Evolutionary conservation across 2,329 filamentous ascomycete genomes (phyloP).

Genomic region (Fusarium pseudonygamai): DNA sequence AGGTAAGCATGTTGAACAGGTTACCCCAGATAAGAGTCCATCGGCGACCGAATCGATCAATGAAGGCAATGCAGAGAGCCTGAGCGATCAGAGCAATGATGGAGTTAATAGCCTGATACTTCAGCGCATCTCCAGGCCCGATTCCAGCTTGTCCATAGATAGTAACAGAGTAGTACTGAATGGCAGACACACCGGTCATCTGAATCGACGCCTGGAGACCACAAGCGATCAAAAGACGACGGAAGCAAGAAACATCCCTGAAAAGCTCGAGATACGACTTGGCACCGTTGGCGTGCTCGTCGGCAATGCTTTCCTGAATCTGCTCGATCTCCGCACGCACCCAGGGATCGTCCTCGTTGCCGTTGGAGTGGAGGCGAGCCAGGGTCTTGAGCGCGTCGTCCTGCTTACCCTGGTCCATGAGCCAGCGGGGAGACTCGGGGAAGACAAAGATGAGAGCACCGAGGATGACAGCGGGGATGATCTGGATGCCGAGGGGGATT

Average conservation of each 20-base stretch:
- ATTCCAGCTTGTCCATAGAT: constrained; percentile 72
- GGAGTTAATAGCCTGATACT: constrained; percentile 78
- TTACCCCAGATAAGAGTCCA: constrained; percentile 79
- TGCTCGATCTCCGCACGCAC: constrained; percentile 77
- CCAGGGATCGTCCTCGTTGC: constrained; percentile 72
- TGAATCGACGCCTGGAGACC: constrained; percentile 76
- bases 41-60: constrained; percentile 76
- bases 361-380: constrained; percentile 75
- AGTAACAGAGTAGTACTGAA: constrained; percentile 76
- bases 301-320: constrained; percentile 72
- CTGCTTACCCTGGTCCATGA: constrained; percentile 75
- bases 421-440: constrained; percentile 78
- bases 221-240: constrained; percentile 75
- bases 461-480: constrained; percentile 71
- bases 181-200: constrained; percentile 79
- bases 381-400: constrained; percentile 74
- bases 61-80: constrained; percentile 72
- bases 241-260: constrained; percentile 68
- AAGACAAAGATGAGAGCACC: constrained; percentile 73
- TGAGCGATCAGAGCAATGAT: constrained; percentile 76
- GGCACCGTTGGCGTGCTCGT: constrained; percentile 74
- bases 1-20: constrained; percentile 74
- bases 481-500: constrained; percentile 70
- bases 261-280: constrained; percentile 78
- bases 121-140: too few relatives aligned